Evolutionary conservation across 192 early-diverging fungal species (phyloP).

Genomic region (Coemansia guatemalensis): DNA sequence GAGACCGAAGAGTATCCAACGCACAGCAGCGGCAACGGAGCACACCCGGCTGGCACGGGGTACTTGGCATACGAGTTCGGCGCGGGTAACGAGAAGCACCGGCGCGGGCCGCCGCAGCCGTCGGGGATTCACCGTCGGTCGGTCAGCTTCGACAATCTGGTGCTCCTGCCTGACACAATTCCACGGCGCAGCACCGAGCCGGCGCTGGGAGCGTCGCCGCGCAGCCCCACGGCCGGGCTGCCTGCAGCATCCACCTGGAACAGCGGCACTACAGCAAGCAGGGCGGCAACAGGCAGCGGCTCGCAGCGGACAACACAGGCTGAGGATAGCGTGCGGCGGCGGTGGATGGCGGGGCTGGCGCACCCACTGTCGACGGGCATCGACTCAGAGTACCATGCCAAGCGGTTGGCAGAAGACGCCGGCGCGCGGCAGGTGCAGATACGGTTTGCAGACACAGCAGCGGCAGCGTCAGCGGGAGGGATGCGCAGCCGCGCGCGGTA

Average conservation of each 20-base stretch:
- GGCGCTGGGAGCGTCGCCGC: neutral
- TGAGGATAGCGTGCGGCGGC: conserved; percentile 16
- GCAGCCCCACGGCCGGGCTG: conserved; percentile 12
- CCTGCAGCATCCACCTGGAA: conserved; percentile 44
- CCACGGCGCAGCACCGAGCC: conserved; percentile 44
- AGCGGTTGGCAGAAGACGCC: neutral
- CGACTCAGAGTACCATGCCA: conserved; percentile 16
- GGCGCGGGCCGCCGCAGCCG: conserved; percentile 41
- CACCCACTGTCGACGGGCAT: conserved; percentile 34
- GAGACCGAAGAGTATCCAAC: neutral
- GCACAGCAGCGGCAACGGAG: neutral
- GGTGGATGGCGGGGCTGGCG: conserved; percentile 42
- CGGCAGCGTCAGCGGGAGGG: conserved; percentile 6
- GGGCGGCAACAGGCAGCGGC: conserved; percentile 1
- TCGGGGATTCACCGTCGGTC: conserved; percentile 51
- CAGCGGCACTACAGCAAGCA: conserved; percentile 31
- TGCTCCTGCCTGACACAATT: conserved; percentile 26
- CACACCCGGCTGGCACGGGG: conserved; percentile 16
- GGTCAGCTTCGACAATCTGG: conserved; percentile 49
- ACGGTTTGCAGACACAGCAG: conserved; percentile 12
- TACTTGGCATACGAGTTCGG: conserved; percentile 20
- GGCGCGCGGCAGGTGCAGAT: conserved; percentile 8
- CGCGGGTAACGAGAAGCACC: neutral
- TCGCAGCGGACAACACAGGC: conserved; percentile 5
- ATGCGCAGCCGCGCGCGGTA: neutral